These are phyloP conservation scores for Talaromyces sp. DNA, from an alignment of 2,329 filamentous ascomycete species.

Conservation along the genomic window DNA sequence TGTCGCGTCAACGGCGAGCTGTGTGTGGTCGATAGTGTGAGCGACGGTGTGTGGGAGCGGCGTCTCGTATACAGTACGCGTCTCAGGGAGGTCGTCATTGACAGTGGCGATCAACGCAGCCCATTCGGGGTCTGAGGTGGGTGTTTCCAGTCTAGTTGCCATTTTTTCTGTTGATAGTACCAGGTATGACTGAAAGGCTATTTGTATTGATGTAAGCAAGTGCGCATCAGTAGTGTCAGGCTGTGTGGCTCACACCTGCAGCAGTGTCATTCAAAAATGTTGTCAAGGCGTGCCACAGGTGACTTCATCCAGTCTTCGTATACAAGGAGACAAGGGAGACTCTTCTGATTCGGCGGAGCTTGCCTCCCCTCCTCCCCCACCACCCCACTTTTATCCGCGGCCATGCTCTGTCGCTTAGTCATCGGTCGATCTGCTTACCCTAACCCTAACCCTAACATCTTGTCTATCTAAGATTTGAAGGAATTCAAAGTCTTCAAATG, in stretches of 20 bases:
- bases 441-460: neutral
- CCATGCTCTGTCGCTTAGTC: neutral
- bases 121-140: conserved; percentile 30
- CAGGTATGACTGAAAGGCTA: neutral
- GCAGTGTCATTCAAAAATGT: neutral
- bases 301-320: neutral
- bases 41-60: conserved; percentile 24
- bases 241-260: neutral
- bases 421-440: neutral
- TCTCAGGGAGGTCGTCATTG: conserved; percentile 21
- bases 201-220: neutral
- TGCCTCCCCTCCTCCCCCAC: neutral
- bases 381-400: neutral
- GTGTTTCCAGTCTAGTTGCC: conserved; percentile 14
- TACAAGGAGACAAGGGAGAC: neutral
- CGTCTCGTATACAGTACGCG: conserved; percentile 18
- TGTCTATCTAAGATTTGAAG: neutral
- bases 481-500: no score
- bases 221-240: neutral
- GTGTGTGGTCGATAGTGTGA: conserved; percentile 40
- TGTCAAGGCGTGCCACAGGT: neutral
- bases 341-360: neutral
- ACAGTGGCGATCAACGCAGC: conserved; percentile 22
- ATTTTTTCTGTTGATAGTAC: neutral
- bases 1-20: conserved; percentile 39